A percentile compares a stretch with the other conserved stretches of the same genome.
phyloP scores from a whole-genome alignment of 805 yeast genomes.

The Tetrapisispora iriomotensis region DNA sequence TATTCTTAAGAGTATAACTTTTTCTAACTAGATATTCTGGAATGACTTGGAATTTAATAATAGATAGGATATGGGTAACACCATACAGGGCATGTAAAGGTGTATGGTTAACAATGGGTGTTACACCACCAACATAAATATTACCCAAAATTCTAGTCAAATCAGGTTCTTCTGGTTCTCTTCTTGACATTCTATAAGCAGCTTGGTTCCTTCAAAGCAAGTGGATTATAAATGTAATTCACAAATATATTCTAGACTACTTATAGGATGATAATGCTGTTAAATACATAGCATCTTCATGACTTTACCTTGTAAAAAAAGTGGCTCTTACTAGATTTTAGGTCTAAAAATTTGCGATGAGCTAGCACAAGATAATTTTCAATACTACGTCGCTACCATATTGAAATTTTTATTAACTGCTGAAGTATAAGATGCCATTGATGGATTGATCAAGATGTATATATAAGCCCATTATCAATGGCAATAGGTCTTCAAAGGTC shows the following conservation, averaged over 20 bases:
- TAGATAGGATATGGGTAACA: constrained; percentile 65
- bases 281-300: too few species aligned
- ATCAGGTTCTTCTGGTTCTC: constrained; percentile 10
- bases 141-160: constrained; percentile 62
- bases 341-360: constrained; percentile 4
- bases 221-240: too few species aligned
- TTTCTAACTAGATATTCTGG: constrained; percentile 33
- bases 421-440: too few species aligned
- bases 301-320: too few species aligned
- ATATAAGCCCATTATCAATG: too few species aligned
- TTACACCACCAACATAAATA: constrained; percentile 64
- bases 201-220: too few species aligned
- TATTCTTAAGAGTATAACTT: constrained; percentile 45
- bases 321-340: too few species aligned
- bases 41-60: constrained; percentile 56
- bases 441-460: too few species aligned
- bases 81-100: constrained; percentile 43
- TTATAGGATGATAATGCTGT: too few species aligned
- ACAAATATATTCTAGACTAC: too few species aligned
- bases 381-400: neutral
- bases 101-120: constrained; percentile 46
- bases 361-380: neutral
- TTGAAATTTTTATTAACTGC: neutral
- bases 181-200: neutral
- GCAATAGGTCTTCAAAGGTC: neutral